phyloP scores from a whole-genome alignment of 2,329 filamentous ascomycete genomes.

The Pseudophaeomoniella oleicola region DNA sequence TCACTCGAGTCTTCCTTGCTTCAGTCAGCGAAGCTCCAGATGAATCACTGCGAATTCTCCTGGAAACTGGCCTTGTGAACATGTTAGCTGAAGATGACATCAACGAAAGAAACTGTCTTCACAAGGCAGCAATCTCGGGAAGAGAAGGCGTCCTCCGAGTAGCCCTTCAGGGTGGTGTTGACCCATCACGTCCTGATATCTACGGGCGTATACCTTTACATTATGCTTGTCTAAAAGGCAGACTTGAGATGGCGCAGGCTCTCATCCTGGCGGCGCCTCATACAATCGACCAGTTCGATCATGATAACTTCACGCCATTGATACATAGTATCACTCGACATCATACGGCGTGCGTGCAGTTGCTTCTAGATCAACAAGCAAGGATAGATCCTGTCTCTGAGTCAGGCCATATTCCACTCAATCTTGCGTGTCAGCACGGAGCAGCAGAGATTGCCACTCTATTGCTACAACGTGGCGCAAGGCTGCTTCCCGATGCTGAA shows the following conservation, averaged over 20 bases:
- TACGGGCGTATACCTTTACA: conserved; percentile 89
- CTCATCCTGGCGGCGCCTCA: conserved; percentile 54
- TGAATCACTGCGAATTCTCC: conserved; percentile 58
- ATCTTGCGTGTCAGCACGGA: conserved; percentile 87
- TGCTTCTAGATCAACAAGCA: conserved; percentile 63
- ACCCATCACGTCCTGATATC: conserved; percentile 70
- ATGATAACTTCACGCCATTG: conserved; percentile 92
- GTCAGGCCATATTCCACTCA: conserved; percentile 83
- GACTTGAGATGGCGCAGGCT: conserved; percentile 65
- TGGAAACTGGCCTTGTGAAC: conserved; percentile 72
- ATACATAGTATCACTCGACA: conserved; percentile 91
- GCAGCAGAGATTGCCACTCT: conserved; percentile 73
- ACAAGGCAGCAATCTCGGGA: conserved; percentile 92
- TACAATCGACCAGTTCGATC: conserved; percentile 78
- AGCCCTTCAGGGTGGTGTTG: conserved; percentile 60
- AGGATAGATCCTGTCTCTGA: conserved; percentile 74
- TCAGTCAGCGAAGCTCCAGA: conserved; percentile 76
- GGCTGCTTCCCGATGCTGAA: conserved; percentile 86
- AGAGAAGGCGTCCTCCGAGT: conserved; percentile 63
- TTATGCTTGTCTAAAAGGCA: conserved; percentile 91
- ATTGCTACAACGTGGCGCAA: conserved; percentile 64
- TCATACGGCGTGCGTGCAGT: conserved; percentile 64
- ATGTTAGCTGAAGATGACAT: conserved; percentile 94
- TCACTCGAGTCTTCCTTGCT: conserved; percentile 80
- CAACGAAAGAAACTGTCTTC: conserved; percentile 89